phyloP scores from a whole-genome alignment of 176 grass and related monocot genomes.

The Ananas comosus region DNA sequence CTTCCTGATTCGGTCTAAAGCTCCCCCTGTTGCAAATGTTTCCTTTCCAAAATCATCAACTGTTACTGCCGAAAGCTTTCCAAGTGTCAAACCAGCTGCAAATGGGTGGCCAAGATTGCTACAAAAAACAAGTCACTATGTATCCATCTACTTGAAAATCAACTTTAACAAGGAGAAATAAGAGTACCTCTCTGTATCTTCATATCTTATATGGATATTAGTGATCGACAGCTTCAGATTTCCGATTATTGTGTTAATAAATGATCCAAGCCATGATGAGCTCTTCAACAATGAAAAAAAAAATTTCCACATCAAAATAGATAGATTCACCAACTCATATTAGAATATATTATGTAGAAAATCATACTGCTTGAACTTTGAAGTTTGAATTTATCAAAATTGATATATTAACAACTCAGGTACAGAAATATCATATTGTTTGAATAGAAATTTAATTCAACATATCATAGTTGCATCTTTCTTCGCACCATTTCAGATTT shows the following conservation, averaged over 20 bases:
- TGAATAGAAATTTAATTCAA: neutral
- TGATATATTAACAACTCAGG: neutral
- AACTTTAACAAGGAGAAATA: slow-evolving; percentile 22
- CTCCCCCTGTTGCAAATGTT: slow-evolving; percentile 85
- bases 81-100: slow-evolving; percentile 71
- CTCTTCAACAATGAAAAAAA: slow-evolving; percentile 40
- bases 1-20: slow-evolving; percentile 79
- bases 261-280: slow-evolving; percentile 84
- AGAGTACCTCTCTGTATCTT: slow-evolving; percentile 80
- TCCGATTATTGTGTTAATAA: slow-evolving; percentile 86
- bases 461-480: neutral
- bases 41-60: slow-evolving; percentile 83
- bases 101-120: slow-evolving; percentile 98
- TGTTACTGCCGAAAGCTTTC: slow-evolving; percentile 81
- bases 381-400: slow-evolving; percentile 10
- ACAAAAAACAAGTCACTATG: slow-evolving; percentile 37
- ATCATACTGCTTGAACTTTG: too few species aligned
- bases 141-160: slow-evolving; percentile 16
- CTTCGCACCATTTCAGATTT: slow-evolving; percentile 68
- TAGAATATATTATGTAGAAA: too few species aligned
- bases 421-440: neutral
- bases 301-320: slow-evolving; percentile 18
- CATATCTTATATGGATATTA: slow-evolving; percentile 97
- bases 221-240: slow-evolving; percentile 93
- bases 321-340: neutral